Base-by-base conservation (phyloP, 2,329 filamentous ascomycete species). In the Aspergillus ruber region DNA sequence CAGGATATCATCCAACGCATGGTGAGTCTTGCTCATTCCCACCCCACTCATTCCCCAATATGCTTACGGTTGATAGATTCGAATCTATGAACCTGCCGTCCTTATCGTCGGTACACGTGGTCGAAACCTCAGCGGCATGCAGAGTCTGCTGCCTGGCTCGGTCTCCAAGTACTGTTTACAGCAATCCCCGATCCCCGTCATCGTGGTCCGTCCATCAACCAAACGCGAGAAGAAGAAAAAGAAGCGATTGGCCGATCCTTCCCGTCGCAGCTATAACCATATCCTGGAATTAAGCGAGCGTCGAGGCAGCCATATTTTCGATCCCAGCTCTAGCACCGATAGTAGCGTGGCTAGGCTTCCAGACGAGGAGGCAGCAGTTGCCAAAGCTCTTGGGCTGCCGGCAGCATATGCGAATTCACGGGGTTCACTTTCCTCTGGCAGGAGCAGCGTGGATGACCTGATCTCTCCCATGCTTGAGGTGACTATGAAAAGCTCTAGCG, bases 121-220 rank as follows among this genome's bases (percentile, higher is more conserved):
- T 41, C 81, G 89, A 46, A 91, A 86, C 33, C 76, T 95, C 1
- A 88, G 88, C 29, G 89, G 90, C 21, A 84, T 95, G 48, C 90
- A 95, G 64, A 88, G 88, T 42, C 75, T 95, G 25, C 80, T 95
- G 38, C 88, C 88, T 43, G 93, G 89, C 54, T 93, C 87, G 0
- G 90, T 95, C 40, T 94, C 88, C 21, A 95, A 95, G 64, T 96
- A 95, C 70, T 95, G 90, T 61, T 77, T 95, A 10, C 90, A 96
- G 64, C 90, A 95, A 65, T 95, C 88, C 1, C 90, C 90, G 0
- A 88, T 96, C 1, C 90, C 90, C 1, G 90, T 95, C 6, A 90
- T 95, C 25, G 90, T 96, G 27, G 90, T 95, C 8, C 82, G 90
- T 3, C 90, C 90, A 32, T 86, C 85, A 27, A 86, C 87, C 51